Percentiles rank a stretch among this genome's conserved stretches.
phyloP scores from a whole-genome alignment of 768 basidiomycete genomes.

The Floccularia luteovirens region DNA sequence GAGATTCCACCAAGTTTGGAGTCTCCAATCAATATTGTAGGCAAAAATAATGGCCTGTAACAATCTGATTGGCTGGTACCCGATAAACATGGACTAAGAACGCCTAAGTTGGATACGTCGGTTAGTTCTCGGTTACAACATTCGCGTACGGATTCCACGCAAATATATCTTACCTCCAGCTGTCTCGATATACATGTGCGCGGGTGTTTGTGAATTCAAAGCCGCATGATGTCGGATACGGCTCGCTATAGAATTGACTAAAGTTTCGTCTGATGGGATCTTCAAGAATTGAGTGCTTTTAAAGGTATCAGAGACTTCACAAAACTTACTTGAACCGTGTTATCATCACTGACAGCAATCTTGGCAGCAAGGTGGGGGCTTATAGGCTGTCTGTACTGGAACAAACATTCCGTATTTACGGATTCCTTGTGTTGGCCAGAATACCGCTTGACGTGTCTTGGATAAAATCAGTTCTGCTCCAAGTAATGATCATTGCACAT shows the following conservation, averaged over 20 bases:
- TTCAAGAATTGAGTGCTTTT: constrained; percentile 7
- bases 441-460: constrained; percentile 62
- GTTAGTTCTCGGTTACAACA: neutral
- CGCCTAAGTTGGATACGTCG: constrained; percentile 40
- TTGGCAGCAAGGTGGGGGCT: constrained; percentile 88
- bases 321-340: constrained; percentile 17
- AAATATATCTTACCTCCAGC: constrained; percentile 71
- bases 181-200: constrained; percentile 84
- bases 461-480: neutral
- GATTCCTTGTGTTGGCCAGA: constrained; percentile 28
- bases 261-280: constrained; percentile 59
- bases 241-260: constrained; percentile 55
- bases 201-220: constrained; percentile 12
- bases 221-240: constrained; percentile 53
- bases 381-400: constrained; percentile 80
- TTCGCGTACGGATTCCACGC: neutral
- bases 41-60: constrained; percentile 83
- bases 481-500: constrained; percentile 12
- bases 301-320: neutral
- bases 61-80: constrained; percentile 79
- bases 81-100: constrained; percentile 84
- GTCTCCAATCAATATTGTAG: constrained; percentile 83
- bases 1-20: constrained; percentile 91
- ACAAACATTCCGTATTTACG: constrained; percentile 66
- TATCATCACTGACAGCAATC: constrained; percentile 26